Evolutionary conservation across 2,329 filamentous ascomycete species (phyloP).

Genomic region (Fusarium penzigii): DNA sequence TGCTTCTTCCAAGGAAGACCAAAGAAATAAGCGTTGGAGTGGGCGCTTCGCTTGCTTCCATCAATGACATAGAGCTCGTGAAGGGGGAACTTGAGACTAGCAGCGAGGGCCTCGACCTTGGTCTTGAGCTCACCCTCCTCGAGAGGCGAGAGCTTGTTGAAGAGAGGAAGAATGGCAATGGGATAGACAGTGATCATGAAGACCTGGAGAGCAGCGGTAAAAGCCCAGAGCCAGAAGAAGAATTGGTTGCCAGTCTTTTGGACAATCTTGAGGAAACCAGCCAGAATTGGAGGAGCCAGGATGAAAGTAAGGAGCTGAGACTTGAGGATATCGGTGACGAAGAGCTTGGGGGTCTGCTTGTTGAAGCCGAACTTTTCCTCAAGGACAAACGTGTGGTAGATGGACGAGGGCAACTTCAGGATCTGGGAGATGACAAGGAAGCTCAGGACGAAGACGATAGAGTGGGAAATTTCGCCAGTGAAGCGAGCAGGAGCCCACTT

Average conservation of each 20-base stretch:
- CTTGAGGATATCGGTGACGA: conserved; percentile 89
- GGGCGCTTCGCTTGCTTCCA: conserved; percentile 81
- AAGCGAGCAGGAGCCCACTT: conserved; percentile 76
- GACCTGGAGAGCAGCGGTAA: conserved; percentile 84
- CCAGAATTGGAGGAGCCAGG: conserved; percentile 84
- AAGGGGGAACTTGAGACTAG: conserved; percentile 85
- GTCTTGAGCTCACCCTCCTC: conserved; percentile 86
- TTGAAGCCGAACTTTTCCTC: conserved; percentile 99
- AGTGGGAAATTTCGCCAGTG: conserved; percentile 90
- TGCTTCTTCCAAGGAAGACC: conserved; percentile 99
- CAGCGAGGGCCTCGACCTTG: conserved; percentile 80
- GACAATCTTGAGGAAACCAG: conserved; percentile 90
- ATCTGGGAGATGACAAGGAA: conserved; percentile 82
- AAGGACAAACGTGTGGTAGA: conserved; percentile 94
- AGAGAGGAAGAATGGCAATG: conserved; percentile 88
- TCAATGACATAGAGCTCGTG: conserved; percentile 94
- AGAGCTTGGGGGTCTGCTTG: conserved; percentile 90
- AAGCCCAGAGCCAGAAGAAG: conserved; percentile 98
- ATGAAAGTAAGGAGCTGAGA: conserved; percentile 78
- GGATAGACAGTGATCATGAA: conserved; percentile 97
- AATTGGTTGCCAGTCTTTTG: conserved; percentile 91
- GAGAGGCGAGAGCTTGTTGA: conserved; percentile 96
- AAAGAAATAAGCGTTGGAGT: conserved; percentile 94
- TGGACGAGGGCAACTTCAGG: conserved; percentile 75
- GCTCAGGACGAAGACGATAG: conserved; percentile 85